Percentiles rank a stretch among this genome's conserved stretches.
These are phyloP conservation scores for Neospora caninum DNA, from an alignment of 169 alveolate species.

Conservation along the genomic window DNA sequence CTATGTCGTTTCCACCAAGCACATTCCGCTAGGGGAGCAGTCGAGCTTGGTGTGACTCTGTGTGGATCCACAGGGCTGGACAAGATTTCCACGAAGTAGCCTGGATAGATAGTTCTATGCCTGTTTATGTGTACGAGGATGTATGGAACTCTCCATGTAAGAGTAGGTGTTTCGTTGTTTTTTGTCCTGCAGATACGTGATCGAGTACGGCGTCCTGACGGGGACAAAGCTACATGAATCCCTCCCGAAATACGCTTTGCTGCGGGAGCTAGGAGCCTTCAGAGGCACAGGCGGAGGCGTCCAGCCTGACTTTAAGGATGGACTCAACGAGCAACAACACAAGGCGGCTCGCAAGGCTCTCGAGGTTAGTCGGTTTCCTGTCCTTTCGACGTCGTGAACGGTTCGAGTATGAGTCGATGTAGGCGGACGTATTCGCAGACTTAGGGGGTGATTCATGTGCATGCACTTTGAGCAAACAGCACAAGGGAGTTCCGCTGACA, in stretches of 20 bases:
- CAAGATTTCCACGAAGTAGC: no score
- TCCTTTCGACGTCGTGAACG: no score
- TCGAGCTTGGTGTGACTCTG: no score
- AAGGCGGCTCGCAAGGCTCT: background rate
- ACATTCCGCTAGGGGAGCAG: no score
- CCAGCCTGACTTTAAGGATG: conserved; percentile 61
- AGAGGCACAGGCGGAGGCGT: conserved; percentile 66
- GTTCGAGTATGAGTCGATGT: no score
- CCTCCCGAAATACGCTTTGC: conserved; percentile 45
- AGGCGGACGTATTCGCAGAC: no score
- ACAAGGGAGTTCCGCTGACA: no score
- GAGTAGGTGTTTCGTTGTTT: background rate
- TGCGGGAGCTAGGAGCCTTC: conserved; percentile 68
- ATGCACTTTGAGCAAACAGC: no score
- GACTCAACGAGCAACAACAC: background rate
- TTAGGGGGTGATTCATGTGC: no score
- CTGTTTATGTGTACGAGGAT: background rate
- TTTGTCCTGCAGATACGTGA: conserved; percentile 47
- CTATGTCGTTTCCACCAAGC: no score
- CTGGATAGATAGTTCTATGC: no score
- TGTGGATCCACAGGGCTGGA: no score
- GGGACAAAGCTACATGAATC: conserved; percentile 67
- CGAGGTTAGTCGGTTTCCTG: background rate
- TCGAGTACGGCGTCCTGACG: conserved; percentile 69
- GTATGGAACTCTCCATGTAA: background rate